Conservation (phyloP, 2,329 filamentous ascomycete genomes). For the Raffaelea arxii region DNA sequence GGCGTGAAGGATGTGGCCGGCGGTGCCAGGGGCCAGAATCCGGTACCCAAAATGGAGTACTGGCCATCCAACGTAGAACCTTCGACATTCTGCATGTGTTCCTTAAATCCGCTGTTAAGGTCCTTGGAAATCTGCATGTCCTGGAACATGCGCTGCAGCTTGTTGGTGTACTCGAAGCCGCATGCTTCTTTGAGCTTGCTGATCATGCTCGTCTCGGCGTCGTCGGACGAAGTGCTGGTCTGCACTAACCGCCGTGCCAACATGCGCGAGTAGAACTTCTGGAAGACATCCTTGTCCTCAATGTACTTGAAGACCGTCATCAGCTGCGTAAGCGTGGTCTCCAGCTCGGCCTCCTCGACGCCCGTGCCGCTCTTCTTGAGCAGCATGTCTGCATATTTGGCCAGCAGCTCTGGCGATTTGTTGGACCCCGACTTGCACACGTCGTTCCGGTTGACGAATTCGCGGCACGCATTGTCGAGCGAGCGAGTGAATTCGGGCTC, state of each 20-base stretch:
- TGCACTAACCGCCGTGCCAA: conserved; percentile 90
- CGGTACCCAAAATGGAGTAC: conserved; percentile 89
- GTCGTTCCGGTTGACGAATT: conserved; percentile 96
- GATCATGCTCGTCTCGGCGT: conserved; percentile 99
- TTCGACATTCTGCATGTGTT: conserved; percentile 56
- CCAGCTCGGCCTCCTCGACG: conserved; percentile 87
- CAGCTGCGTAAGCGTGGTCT: conserved; percentile 79
- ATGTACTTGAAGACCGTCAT: conserved; percentile 99
- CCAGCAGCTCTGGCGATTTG: conserved; percentile 86
- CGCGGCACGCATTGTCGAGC: conserved; percentile 90
- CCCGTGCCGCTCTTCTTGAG: conserved; percentile 89
- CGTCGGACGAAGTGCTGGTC: conserved; percentile 89
- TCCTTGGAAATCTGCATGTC: conserved; percentile 99
- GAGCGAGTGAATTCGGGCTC: conserved; percentile 96
- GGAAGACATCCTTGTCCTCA: conserved; percentile 99
- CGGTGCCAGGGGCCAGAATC: conserved; percentile 89
- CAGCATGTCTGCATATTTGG: conserved; percentile 89
- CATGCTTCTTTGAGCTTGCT: conserved; percentile 98
- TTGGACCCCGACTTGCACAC: conserved; percentile 90
- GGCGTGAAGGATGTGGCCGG: conserved; percentile 84
- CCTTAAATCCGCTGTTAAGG: conserved; percentile 80
- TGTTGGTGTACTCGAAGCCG: conserved; percentile 98
- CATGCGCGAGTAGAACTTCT: conserved; percentile 98
- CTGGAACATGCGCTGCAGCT: conserved; percentile 99
- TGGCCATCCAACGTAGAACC: conserved; percentile 73